Percentiles rank a stretch among this genome's conserved stretches.
These are phyloP conservation scores for Beauveria sp. DNA, from an alignment of 2,329 filamentous ascomycete species.

Conservation along the genomic window DNA sequence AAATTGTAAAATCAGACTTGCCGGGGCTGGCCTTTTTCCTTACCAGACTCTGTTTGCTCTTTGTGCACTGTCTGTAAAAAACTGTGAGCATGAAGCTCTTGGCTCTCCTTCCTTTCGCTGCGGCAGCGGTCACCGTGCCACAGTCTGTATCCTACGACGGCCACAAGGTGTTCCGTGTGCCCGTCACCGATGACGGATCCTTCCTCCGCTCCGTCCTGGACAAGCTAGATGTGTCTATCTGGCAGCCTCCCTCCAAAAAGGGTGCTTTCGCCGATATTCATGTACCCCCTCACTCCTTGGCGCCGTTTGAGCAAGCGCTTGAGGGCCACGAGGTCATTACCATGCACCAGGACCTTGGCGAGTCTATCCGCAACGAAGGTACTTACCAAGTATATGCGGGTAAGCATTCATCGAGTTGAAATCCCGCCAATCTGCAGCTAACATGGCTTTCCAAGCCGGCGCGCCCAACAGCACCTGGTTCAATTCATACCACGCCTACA, in stretches of 20 bases:
- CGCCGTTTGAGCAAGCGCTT: slow-evolving; percentile 25
- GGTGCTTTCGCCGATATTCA: slow-evolving; percentile 33
- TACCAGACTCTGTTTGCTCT: neutral
- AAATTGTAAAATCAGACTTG: neutral
- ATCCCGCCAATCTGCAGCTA: neutral
- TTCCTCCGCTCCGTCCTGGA: slow-evolving; percentile 27
- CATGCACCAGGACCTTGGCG: slow-evolving; percentile 34
- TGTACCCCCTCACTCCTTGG: slow-evolving; percentile 28
- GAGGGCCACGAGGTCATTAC: slow-evolving; percentile 24
- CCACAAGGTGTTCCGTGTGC: slow-evolving; percentile 38
- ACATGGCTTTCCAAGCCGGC: slow-evolving; percentile 14
- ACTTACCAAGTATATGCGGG: slow-evolving; percentile 21
- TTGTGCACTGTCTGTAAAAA: neutral
- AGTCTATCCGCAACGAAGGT: slow-evolving; percentile 29
- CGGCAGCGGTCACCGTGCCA: slow-evolving; percentile 11
- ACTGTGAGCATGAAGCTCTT: neutral
- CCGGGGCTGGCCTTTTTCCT: neutral
- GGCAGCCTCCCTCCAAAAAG: slow-evolving; percentile 29
- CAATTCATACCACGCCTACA: slow-evolving; percentile 44
- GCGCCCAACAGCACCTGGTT: slow-evolving; percentile 37
- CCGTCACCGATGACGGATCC: slow-evolving; percentile 23
- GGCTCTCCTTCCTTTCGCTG: neutral
- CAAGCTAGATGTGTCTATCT: slow-evolving; percentile 28
- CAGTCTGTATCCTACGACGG: slow-evolving; percentile 31
- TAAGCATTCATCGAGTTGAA: neutral